Conservation (phyloP, 2,329 filamentous ascomycete genomes). For the Fusarium camptoceras region DNA sequence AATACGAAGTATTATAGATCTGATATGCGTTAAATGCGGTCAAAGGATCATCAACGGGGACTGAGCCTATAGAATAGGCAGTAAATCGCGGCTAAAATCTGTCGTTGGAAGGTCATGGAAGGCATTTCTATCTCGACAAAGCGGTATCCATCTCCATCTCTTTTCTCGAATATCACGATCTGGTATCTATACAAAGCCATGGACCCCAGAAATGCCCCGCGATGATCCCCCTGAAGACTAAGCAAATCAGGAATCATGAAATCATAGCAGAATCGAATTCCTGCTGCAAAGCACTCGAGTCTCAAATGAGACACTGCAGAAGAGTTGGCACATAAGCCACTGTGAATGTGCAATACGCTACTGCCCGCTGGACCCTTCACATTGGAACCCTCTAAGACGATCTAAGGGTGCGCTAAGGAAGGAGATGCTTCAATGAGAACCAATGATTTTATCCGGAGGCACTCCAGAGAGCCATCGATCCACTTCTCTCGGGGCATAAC, state of each 20-base stretch:
- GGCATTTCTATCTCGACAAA: background rate
- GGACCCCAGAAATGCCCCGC: slow-evolving; percentile 5
- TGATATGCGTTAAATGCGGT: background rate
- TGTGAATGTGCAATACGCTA: slow-evolving; percentile 26
- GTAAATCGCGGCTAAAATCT: background rate
- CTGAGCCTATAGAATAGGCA: background rate
- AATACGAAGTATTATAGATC: background rate
- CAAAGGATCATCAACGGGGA: background rate
- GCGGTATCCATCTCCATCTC: background rate
- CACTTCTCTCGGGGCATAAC: slow-evolving; percentile 28
- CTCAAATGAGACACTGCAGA: slow-evolving; percentile 21
- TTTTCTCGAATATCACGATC: background rate
- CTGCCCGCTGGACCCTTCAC: slow-evolving; percentile 33
- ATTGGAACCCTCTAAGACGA: slow-evolving; percentile 20
- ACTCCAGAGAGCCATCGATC: background rate
- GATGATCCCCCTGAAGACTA: slow-evolving; percentile 35
- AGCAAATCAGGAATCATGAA: slow-evolving; percentile 18
- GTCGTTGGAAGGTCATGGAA: background rate
- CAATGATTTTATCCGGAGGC: slow-evolving; percentile 5
- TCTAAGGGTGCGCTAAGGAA: slow-evolving; percentile 13
- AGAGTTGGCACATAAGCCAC: slow-evolving; percentile 18
- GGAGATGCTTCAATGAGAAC: background rate
- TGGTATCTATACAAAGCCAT: background rate
- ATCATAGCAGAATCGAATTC: slow-evolving; percentile 12
- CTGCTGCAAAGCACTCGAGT: background rate